Base-by-base conservation (phyloP, 495 filamentous ascomycete genomes). In the Penicillium bovifimosum region DNA sequence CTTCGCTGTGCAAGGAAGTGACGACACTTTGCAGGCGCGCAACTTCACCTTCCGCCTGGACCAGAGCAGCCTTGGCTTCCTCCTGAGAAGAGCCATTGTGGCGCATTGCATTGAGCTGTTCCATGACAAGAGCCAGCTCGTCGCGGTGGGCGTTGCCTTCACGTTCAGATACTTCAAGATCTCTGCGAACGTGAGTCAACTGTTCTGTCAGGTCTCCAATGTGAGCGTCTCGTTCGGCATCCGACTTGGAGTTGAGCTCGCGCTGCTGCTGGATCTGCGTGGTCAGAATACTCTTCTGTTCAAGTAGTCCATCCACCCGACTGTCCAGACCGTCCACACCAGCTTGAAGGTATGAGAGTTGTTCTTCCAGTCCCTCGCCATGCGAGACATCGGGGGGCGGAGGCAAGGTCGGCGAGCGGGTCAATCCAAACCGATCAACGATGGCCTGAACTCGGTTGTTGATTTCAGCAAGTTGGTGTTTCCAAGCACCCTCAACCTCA, bases 201-300 rank as follows among this genome's bases (percentile, higher is more conserved):
- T 79, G 70, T 76, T 77, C 76, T 24, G 71, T 71, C 41, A 80
- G 53, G 20, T 77, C 74, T 27, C 65, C 73, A 35, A 81, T 71
- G 39, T 79, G 73, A 6, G 74, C 73, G 55, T 83, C 81, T 40
- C 79, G 76, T 54, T 82, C 71, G 0, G 73, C 71, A 53, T 83
- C 80, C 0, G 80, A 83, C 60, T 80, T 79, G 56, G 71, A 87
- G 64, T 91, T 93, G 44, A 95, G 78, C 60, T 93, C 89, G 35
- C 90, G 85, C 68, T 96, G 91, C 64, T 95, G 89, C 69, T 95
- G 90, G 58, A 96, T 89, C 58, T 96, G 90, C 3, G 88, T 83
- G 53, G 87, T 85, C 18, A 96, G 69, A 14, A 91, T 91, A 42
- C 79, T 79, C 66, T 95, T 91, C 56, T 96, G 89, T 54, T 96